Evolutionary conservation across 75 land plant genomes (phyloP), one percentile per base, ranked within the genome.

Genomic region (Cryptomeria japonica): DNA sequence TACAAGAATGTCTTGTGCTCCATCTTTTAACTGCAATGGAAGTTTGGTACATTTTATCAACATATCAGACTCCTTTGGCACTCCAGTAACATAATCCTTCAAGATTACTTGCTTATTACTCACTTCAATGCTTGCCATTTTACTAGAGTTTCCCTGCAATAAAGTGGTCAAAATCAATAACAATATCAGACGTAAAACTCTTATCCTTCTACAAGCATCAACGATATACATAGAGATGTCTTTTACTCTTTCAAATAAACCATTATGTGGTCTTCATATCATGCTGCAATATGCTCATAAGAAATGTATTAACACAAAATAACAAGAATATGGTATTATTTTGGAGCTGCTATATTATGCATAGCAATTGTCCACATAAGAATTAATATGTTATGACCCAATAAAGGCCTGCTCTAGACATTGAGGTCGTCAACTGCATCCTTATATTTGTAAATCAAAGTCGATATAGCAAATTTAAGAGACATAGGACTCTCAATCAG

Each of bases 31-130:
- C 78, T 88, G 61, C 88, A 92, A 73, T 1, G 51, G 73, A 28
- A 88, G 47, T 7, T 85, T 82, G 41, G 56, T 58, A n/a, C 89
- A 42, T 16, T 19, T 86, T 32, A 89, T 4, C 41, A 82, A 22
- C 91, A 93, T 86, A 87, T 93, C 94, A 42, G 90, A 82, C 86
- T 88, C 93, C 86, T 90, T 88, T 36, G 77, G 84, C 41, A 80
- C 34, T 51, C 92, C 89, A 18, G 86, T 58, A 5, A 91, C 87
- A 73, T 88, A 88, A 25, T 92, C 73, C 64, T 86, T 92, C 46
- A 92, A 77, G 38, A 86, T 86, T n/a, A 92, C 86, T 83, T 92
- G 90, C 88, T 87, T 93, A 83, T 93, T 90, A 38, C 75, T 64
- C 89, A 92, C 90, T 58, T 68, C 93, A 87, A 89, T 34, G 37